Evolutionary conservation across 257 asterid species (phyloP).

Genomic region (Nicotiana obtusifolia): DNA sequence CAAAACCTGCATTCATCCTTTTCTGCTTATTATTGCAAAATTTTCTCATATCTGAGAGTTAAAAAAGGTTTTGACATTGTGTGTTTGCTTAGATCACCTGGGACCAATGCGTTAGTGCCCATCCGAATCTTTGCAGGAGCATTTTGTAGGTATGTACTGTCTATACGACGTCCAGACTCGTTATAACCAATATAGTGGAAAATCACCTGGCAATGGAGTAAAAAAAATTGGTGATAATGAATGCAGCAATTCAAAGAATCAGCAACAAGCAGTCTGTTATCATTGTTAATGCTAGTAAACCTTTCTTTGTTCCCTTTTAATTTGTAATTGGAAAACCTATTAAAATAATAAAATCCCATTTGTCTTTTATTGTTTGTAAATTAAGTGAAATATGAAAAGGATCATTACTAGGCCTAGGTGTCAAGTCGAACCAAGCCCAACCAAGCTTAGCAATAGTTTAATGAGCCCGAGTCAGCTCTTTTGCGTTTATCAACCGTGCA

Average conservation of each 20-base stretch:
- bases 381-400: neutral
- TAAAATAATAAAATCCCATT: neutral
- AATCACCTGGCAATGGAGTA: constrained; percentile 50
- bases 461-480: neutral
- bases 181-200: constrained; percentile 92
- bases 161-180: constrained; percentile 96
- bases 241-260: neutral
- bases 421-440: neutral
- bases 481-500: neutral
- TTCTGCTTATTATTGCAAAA: constrained; percentile 5
- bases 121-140: constrained; percentile 88
- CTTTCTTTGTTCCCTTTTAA: neutral
- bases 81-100: constrained; percentile 50
- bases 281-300: neutral
- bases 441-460: neutral
- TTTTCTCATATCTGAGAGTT: neutral
- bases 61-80: neutral
- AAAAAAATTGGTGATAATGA: neutral
- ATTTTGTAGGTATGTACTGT: constrained; percentile 89
- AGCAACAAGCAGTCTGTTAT: neutral
- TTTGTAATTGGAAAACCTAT: neutral
- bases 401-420: neutral
- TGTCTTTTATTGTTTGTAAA: neutral
- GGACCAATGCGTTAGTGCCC: constrained; percentile 86
- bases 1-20: constrained; percentile 56